phyloP scores from a whole-genome alignment of 352 stramenopile species.

The Phytophthora cactorum region DNA sequence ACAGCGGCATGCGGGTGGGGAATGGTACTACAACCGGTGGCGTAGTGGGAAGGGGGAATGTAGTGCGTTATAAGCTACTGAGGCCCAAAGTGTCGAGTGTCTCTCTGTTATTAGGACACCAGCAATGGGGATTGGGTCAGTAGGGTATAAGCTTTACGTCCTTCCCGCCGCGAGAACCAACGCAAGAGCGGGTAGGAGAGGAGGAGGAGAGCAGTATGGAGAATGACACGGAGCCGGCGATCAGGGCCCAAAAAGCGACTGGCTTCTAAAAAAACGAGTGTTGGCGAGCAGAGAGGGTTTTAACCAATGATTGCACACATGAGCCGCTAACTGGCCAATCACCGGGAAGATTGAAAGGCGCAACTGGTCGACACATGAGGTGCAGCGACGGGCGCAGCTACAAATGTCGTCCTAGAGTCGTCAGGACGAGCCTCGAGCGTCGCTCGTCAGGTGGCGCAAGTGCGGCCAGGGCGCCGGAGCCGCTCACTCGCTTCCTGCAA shows the following conservation, averaged over 20 bases:
- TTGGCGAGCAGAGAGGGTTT: conserved; percentile 11
- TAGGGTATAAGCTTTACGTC: conserved; percentile 8
- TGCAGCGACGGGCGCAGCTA: conserved; percentile 15
- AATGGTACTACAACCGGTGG: conserved; percentile 17
- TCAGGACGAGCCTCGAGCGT: conserved; percentile 15
- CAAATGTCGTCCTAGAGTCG: conserved; percentile 5
- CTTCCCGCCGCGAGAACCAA: conserved; percentile 10
- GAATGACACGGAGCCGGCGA: conserved; percentile 31
- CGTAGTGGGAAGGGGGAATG: conserved; percentile 8
- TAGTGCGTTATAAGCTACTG: background rate
- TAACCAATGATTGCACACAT: conserved; percentile 18
- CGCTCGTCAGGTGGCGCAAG: conserved; percentile 32
- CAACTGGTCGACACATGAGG: conserved; percentile 23
- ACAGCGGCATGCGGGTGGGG: conserved; percentile 60
- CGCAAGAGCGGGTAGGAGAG: conserved; percentile 9
- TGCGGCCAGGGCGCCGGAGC: conserved; percentile 1
- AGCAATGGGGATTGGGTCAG: background rate
- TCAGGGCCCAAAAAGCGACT: conserved; percentile 21
- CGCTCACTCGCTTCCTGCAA: conserved; percentile 8
- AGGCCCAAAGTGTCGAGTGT: conserved; percentile 1
- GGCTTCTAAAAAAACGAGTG: conserved; percentile 38
- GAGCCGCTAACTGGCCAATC: conserved; percentile 16
- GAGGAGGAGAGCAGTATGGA: conserved; percentile 32
- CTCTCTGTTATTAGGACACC: background rate
- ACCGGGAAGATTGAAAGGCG: background rate